Conservation (phyloP, 305 asterid genomes). For the Caryopteris hybrid region DNA sequence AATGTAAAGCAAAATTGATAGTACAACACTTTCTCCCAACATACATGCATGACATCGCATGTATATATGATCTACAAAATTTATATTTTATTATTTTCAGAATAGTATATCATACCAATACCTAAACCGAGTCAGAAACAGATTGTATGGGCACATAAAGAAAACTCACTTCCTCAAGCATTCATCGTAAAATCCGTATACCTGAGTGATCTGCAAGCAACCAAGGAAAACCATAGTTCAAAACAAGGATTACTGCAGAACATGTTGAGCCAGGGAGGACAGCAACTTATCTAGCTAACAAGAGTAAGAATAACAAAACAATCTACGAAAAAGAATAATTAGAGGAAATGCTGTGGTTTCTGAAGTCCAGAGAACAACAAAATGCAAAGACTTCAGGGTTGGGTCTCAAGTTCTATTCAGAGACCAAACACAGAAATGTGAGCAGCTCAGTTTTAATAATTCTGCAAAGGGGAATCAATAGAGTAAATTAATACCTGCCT, state of each 20-base stretch:
- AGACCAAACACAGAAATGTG: not conserved
- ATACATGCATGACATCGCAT: not conserved
- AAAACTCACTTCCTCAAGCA: constrained; percentile 94
- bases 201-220: constrained; percentile 89
- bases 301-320: not conserved
- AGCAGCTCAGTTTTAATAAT: not conserved
- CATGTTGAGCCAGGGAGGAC: not conserved
- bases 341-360: not conserved
- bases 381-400: not conserved
- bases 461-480: not conserved
- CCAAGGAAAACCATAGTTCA: constrained; percentile 13
- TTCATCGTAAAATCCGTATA: constrained; percentile 96
- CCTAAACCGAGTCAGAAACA: constrained; percentile 21
- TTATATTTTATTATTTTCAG: not conserved
- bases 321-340: not conserved
- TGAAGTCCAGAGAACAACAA: not conserved
- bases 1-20: not conserved
- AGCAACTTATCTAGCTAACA: not conserved
- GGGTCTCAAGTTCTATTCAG: not conserved
- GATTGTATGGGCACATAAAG: constrained; percentile 17
- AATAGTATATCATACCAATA: constrained; percentile 3
- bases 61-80: not conserved
- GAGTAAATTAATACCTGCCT: constrained; percentile 60
- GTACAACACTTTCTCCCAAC: not conserved
- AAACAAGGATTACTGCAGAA: constrained; percentile 3